These are phyloP conservation scores for Penicillium samsonianum DNA, from an alignment of 495 filamentous ascomycete genomes.

Conservation along the genomic window DNA sequence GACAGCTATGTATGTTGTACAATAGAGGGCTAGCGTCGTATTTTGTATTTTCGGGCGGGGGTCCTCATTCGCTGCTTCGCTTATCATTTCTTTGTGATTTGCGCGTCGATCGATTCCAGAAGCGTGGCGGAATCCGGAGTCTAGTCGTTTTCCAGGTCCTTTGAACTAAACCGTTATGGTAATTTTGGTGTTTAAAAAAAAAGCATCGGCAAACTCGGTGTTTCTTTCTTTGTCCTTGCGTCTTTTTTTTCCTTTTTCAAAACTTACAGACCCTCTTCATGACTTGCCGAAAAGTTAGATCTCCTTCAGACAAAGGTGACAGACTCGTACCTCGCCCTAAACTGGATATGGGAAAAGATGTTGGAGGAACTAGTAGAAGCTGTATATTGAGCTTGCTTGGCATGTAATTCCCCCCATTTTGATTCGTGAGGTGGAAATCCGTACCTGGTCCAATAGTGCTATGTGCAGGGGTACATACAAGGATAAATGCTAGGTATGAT, in stretches of 20 bases:
- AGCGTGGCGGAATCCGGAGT: slow-evolving; percentile 8
- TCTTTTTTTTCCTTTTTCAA: background rate
- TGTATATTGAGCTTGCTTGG: slow-evolving; percentile 13
- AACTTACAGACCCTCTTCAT: background rate
- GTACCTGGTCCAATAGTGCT: background rate
- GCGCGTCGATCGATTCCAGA: slow-evolving; percentile 16
- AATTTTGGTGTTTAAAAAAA: background rate
- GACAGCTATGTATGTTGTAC: background rate
- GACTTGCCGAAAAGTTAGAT: background rate
- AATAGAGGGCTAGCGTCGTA: background rate
- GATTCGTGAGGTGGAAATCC: background rate
- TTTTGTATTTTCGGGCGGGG: background rate
- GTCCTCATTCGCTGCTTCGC: slow-evolving; percentile 17
- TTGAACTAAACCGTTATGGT: background rate
- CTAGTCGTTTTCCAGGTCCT: background rate
- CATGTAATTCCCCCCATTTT: background rate
- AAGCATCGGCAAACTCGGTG: background rate
- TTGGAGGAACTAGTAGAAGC: slow-evolving; percentile 2
- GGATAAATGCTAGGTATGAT: background rate
- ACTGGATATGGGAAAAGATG: slow-evolving; percentile 6
- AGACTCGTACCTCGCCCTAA: slow-evolving; percentile 6
- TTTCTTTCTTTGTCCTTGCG: background rate
- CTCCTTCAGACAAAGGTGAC: slow-evolving; percentile 12
- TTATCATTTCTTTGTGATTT: slow-evolving; percentile 14
- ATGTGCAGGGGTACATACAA: background rate